These are phyloP conservation scores for Omphalotus guepiniiformis DNA, from an alignment of 768 basidiomycete genomes.

Conservation along the genomic window DNA sequence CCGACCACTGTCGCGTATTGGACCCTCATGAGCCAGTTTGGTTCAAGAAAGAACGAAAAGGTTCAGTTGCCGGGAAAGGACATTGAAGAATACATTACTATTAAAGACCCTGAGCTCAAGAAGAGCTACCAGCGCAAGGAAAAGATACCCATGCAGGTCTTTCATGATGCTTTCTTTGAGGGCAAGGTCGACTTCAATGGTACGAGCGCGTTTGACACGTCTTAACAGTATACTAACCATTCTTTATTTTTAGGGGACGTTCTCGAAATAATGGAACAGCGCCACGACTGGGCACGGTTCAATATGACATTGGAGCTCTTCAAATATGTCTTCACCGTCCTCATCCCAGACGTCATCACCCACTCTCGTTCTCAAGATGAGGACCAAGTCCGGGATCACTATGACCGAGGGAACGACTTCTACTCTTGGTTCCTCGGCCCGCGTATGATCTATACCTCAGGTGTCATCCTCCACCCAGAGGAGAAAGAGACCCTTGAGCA, in stretches of 20 bases:
- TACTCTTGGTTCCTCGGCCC: constrained; percentile 95
- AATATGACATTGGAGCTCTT: constrained; percentile 87
- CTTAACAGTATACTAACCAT: background rate
- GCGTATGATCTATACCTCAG: constrained; percentile 97
- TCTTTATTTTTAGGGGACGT: constrained; percentile 65
- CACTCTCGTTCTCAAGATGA: constrained; percentile 92
- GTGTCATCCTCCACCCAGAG: constrained; percentile 70
- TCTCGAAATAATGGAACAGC: constrained; percentile 87
- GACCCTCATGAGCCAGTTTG: constrained; percentile 81
- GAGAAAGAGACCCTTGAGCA: constrained; percentile 82
- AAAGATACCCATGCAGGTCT: constrained; percentile 97
- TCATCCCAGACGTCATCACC: constrained; percentile 91
- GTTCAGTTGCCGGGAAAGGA: constrained; percentile 79
- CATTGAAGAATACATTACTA: constrained; percentile 86
- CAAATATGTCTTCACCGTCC: constrained; percentile 83
- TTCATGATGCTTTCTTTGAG: constrained; percentile 97
- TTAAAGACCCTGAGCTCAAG: constrained; percentile 82
- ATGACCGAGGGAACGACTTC: constrained; percentile 97
- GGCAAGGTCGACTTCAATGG: constrained; percentile 96
- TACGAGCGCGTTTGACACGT: constrained; percentile 27
- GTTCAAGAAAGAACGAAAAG: constrained; percentile 79
- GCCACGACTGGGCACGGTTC: constrained; percentile 95
- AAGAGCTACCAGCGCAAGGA: constrained; percentile 74
- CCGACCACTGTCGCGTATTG: constrained; percentile 87
- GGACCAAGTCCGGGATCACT: constrained; percentile 93